phyloP scores from a whole-genome alignment of 148 eudicot species.

The Amaranthus hypochondriacus region DNA sequence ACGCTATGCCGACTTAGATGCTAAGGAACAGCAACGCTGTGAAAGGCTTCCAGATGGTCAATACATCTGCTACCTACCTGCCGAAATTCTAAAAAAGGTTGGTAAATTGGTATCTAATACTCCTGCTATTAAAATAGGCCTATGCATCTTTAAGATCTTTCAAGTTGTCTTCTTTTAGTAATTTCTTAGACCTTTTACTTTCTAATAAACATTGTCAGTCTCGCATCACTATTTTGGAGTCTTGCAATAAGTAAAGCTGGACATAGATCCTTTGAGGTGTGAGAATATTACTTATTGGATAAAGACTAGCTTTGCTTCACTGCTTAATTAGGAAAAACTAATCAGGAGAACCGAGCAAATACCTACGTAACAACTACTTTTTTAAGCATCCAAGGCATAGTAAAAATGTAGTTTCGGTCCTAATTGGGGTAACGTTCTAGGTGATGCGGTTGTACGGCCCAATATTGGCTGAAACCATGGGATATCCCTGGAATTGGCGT shows the following conservation, averaged over 20 bases:
- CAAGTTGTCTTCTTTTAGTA: background rate
- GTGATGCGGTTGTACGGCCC: no score
- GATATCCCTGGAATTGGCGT: no score
- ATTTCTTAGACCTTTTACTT: background rate
- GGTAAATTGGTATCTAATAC: constrained; percentile 15
- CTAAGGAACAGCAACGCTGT: constrained; percentile 55
- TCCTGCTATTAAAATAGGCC: background rate
- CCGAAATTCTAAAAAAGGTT: constrained; percentile 79
- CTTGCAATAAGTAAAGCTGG: background rate
- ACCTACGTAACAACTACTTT: no score
- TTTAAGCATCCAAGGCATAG: no score
- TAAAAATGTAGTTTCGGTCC: no score
- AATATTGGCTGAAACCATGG: no score
- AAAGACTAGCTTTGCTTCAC: no score
- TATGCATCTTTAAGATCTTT: background rate
- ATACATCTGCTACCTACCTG: constrained; percentile 74
- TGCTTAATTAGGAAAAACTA: no score
- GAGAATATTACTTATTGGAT: no score
- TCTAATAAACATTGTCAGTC: background rate
- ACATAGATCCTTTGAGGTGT: no score
- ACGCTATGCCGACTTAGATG: constrained; percentile 58
- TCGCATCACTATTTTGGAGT: background rate
- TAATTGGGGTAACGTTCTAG: no score
- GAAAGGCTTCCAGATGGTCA: constrained; percentile 92
- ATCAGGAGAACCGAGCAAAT: no score